phyloP scores from a whole-genome alignment of 768 basidiomycete genomes.

The Phaeotremella skinneri region DNA sequence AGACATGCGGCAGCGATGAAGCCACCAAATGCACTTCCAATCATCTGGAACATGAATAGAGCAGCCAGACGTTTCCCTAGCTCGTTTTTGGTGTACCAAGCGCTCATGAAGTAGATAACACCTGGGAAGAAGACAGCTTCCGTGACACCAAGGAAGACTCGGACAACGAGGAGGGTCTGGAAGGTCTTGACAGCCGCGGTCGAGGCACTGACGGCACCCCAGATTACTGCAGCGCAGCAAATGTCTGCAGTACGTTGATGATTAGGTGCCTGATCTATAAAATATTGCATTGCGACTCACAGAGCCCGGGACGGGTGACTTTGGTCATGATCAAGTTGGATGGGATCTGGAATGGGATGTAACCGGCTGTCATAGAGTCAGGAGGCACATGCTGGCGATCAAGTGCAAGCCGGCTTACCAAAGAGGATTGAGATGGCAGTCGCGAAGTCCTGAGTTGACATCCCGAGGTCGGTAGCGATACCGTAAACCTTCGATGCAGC shows the following conservation, averaged over 20 bases:
- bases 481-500: slow-evolving; percentile 9
- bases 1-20: slow-evolving; percentile 27
- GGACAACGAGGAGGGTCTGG: slow-evolving; percentile 26
- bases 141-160: slow-evolving; percentile 38
- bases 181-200: slow-evolving; percentile 39
- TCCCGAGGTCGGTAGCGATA: not conserved
- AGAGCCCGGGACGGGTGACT: slow-evolving; percentile 3
- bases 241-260: slow-evolving; percentile 8
- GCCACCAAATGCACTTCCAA: slow-evolving; percentile 27
- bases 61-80: slow-evolving; percentile 22
- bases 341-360: slow-evolving; percentile 10
- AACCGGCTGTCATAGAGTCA: slow-evolving; percentile 4
- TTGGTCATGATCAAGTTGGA: slow-evolving; percentile 4
- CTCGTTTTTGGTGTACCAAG: slow-evolving; percentile 43
- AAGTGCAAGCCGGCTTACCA: slow-evolving; percentile 1
- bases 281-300: not conserved
- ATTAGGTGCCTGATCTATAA: not conserved
- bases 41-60: not conserved
- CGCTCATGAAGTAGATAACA: slow-evolving; percentile 31
- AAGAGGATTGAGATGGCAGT: slow-evolving; percentile 4
- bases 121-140: slow-evolving; percentile 45
- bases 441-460: not conserved
- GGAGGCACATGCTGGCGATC: not conserved
- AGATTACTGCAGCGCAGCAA: not conserved
- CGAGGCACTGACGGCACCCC: slow-evolving; percentile 19